Evolutionary conservation across 2,329 filamentous ascomycete genomes (phyloP).

Genomic region (Dactylellina cionopaga): DNA sequence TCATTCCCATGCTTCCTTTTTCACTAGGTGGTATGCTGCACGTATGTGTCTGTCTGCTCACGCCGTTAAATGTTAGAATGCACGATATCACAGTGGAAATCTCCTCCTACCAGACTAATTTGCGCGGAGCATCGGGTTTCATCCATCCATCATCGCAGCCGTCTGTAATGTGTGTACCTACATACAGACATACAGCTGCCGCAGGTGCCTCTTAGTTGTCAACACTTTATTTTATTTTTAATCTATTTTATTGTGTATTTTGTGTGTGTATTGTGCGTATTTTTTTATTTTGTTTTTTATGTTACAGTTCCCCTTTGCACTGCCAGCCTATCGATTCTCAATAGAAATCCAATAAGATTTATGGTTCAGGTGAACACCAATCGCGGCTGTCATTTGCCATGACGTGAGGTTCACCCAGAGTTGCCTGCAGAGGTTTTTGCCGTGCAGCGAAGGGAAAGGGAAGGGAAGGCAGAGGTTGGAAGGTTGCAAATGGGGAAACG

Average conservation of each 20-base stretch:
- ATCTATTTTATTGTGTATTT: constrained; percentile 1
- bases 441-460: constrained; percentile 41
- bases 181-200: neutral
- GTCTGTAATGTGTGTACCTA: too few relatives aligned
- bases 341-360: constrained; percentile 12
- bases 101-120: constrained; percentile 52
- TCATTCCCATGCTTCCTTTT: constrained; percentile 42
- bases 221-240: constrained; percentile 4
- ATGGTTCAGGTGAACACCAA: constrained; percentile 28
- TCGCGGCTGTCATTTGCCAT: constrained; percentile 20
- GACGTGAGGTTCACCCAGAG: constrained; percentile 28
- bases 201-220: constrained; percentile 11
- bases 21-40: constrained; percentile 39
- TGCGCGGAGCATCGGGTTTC: constrained; percentile 50
- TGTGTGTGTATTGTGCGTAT: neutral
- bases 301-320: neutral
- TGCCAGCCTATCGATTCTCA: constrained; percentile 26
- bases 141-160: constrained; percentile 33
- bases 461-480: constrained; percentile 17
- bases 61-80: constrained; percentile 53
- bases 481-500: constrained; percentile 36
- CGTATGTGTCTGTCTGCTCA: constrained; percentile 20
- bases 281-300: neutral
- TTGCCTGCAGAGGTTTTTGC: constrained; percentile 15
- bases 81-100: constrained; percentile 51